phyloP scores from a whole-genome alignment of 2,329 filamentous ascomycete genomes.

The Talaromyces sp. region DNA sequence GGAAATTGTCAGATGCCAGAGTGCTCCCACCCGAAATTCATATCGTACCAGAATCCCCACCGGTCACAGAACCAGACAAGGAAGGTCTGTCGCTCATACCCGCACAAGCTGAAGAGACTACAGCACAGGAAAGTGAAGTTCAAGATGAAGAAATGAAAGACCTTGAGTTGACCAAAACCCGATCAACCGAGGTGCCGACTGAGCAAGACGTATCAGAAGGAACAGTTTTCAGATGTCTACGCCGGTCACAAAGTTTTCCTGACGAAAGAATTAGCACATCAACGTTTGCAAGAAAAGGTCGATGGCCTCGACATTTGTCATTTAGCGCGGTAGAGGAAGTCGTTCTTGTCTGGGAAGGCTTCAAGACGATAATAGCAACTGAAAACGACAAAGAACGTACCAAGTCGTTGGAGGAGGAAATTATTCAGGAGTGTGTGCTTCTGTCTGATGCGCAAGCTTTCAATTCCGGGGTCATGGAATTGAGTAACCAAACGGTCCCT shows the following conservation, averaged over 20 bases:
- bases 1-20: conserved; percentile 18
- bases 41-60: conserved; percentile 26
- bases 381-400: conserved; percentile 34
- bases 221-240: conserved; percentile 31
- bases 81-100: background rate
- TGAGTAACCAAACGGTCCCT: conserved; percentile 37
- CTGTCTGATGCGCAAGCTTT: conserved; percentile 36
- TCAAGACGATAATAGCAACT: conserved; percentile 24
- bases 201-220: conserved; percentile 29
- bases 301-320: conserved; percentile 43
- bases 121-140: background rate
- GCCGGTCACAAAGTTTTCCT: conserved; percentile 36
- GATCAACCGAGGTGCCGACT: conserved; percentile 30
- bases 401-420: conserved; percentile 39
- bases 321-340: conserved; percentile 49
- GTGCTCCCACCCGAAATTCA: conserved; percentile 32
- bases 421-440: conserved; percentile 39
- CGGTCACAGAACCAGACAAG: conserved; percentile 18
- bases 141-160: conserved; percentile 29
- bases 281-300: conserved; percentile 24
- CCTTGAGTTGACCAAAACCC: conserved; percentile 28
- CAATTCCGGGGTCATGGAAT: conserved; percentile 34
- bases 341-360: conserved; percentile 35
- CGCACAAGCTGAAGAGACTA: conserved; percentile 4
- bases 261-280: conserved; percentile 18